Evolutionary conservation across 2,329 filamentous ascomycete species (phyloP).

Genomic region (Sarocladium strictum): DNA sequence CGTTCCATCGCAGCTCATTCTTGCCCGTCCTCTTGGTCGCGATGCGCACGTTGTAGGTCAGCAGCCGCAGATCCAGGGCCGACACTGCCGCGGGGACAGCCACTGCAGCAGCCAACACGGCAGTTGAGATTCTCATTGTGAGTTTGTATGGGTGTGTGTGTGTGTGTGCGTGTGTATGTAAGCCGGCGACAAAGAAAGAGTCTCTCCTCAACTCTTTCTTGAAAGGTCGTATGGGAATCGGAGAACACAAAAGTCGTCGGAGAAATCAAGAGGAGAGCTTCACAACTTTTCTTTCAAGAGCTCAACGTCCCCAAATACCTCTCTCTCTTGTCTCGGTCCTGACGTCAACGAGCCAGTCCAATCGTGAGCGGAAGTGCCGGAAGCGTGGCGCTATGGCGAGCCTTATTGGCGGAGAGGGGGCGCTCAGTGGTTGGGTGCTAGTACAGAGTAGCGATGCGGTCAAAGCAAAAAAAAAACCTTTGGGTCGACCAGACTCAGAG

Average conservation of each 20-base stretch:
- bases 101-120: conserved; percentile 12
- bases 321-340: neutral
- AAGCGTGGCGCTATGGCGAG: neutral
- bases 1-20: conserved; percentile 51
- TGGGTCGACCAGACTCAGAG: too few species aligned
- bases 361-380: neutral
- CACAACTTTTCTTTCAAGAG: too few species aligned
- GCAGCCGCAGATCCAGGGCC: conserved; percentile 40
- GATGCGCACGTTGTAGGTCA: conserved; percentile 61
- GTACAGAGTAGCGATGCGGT: too few species aligned
- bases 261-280: neutral
- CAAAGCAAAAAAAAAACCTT: too few species aligned
- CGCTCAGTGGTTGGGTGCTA: too few species aligned
- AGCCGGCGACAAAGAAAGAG: too few species aligned
- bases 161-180: too few species aligned
- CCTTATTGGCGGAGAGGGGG: too few species aligned
- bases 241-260: neutral
- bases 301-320: too few species aligned
- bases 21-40: conserved; percentile 41
- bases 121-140: conserved; percentile 15
- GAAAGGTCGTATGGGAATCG: neutral
- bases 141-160: too few species aligned
- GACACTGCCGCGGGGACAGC: conserved; percentile 14
- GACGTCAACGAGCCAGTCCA: neutral
- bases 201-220: too few species aligned